These are phyloP conservation scores for Nakaseomyces uthaithaninus DNA, from an alignment of 1,139 yeast species.

Conservation along the genomic window DNA sequence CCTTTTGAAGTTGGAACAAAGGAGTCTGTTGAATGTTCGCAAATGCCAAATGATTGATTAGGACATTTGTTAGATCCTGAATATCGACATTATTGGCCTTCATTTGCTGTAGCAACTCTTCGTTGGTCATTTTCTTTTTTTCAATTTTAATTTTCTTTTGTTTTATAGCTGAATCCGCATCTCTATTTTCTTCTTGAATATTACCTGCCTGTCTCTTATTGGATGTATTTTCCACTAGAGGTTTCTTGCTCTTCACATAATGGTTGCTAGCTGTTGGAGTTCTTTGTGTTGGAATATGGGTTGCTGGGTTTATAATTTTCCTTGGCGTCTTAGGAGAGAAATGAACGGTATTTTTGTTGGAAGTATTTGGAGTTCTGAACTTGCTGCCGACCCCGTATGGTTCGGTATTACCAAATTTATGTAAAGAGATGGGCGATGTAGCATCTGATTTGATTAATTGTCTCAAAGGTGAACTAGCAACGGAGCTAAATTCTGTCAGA, in stretches of 20 bases:
- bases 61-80: constrained; percentile 50
- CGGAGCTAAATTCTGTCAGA: constrained; percentile 1
- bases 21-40: constrained; percentile 86
- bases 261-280: not conserved
- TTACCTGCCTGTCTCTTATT: not conserved
- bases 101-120: constrained; percentile 9
- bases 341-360: not conserved
- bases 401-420: constrained; percentile 4
- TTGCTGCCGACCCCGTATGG: not conserved
- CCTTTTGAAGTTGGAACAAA: constrained; percentile 53
- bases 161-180: constrained; percentile 7
- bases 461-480: not conserved
- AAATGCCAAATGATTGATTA: constrained; percentile 81
- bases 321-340: not conserved
- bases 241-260: constrained; percentile 1
- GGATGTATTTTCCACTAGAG: not conserved
- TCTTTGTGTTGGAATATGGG: not conserved
- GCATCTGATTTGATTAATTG: not conserved
- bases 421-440: not conserved
- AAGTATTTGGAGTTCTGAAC: not conserved
- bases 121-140: constrained; percentile 2
- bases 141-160: constrained; percentile 5
- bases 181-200: not conserved
- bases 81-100: constrained; percentile 10
- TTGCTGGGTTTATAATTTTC: not conserved